phyloP scores from a whole-genome alignment of 192 early-diverging fungal genomes.

The Linnemannia schmuckeri region DNA sequence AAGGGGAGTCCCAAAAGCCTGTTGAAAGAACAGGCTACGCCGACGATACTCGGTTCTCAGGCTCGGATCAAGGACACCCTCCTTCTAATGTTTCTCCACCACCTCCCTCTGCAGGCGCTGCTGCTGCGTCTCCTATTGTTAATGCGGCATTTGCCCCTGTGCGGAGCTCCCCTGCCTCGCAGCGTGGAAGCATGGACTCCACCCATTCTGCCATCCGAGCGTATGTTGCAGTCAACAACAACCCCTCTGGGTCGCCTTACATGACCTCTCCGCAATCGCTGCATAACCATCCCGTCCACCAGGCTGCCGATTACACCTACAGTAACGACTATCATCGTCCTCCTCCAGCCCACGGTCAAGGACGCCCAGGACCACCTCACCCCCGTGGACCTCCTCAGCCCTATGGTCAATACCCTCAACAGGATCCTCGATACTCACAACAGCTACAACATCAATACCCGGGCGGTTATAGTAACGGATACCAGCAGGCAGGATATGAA shows the following conservation, averaged over 20 bases:
- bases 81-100: not conserved
- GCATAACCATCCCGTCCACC: not conserved
- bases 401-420: conserved; percentile 26
- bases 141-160: not conserved
- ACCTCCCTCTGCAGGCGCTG: not conserved
- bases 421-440: conserved; percentile 25
- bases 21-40: conserved; percentile 47
- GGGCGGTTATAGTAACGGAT: conserved; percentile 19
- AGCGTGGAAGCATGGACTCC: not conserved
- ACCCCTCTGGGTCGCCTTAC: conserved; percentile 17
- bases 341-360: not conserved
- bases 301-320: not conserved
- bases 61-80: conserved; percentile 31
- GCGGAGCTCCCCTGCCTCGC: not conserved
- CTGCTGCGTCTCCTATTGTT: not conserved
- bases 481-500: conserved; percentile 32
- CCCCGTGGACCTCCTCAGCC: conserved; percentile 22
- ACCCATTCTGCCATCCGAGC: conserved; percentile 13
- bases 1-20: conserved; percentile 41
- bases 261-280: conserved; percentile 8
- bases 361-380: conserved; percentile 11
- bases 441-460: conserved; percentile 14
- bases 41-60: conserved; percentile 47
- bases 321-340: not conserved
- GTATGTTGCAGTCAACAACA: conserved; percentile 23